These are phyloP conservation scores for Daphne laureola DNA, from an alignment of 441 rosid species.

Conservation along the genomic window DNA sequence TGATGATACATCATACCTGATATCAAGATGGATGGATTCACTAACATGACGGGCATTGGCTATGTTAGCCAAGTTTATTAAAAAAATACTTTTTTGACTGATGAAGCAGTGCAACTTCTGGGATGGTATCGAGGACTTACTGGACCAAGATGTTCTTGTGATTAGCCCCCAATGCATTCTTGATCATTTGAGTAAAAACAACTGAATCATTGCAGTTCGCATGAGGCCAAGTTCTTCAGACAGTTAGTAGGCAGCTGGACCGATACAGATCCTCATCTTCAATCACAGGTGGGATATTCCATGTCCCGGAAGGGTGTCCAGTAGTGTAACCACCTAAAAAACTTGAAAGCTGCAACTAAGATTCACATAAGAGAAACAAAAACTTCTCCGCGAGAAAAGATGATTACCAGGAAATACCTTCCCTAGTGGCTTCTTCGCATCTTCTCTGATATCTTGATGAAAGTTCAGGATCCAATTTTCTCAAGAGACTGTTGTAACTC, in stretches of 20 bases:
- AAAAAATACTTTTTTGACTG: too few species aligned
- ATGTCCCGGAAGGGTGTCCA: conserved; percentile 63
- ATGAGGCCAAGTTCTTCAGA: neutral
- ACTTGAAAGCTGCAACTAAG: neutral
- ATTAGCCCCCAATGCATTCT: too few species aligned
- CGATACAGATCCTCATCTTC: conserved; percentile 56
- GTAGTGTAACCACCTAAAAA: conserved; percentile 45
- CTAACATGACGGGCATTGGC: too few species aligned
- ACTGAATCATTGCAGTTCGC: neutral
- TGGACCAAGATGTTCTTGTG: too few species aligned
- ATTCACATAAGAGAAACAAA: neutral
- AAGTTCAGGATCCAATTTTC: conserved; percentile 53
- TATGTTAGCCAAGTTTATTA: too few species aligned
- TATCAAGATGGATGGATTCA: too few species aligned
- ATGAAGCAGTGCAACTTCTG: too few species aligned
- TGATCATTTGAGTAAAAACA: too few species aligned
- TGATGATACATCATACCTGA: too few species aligned
- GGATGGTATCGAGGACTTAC: too few species aligned
- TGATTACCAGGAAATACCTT: conserved; percentile 39
- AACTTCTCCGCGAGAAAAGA: neutral
- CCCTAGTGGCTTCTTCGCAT: conserved; percentile 79
- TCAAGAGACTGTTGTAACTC: conserved; percentile 44
- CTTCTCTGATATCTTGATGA: conserved; percentile 53
- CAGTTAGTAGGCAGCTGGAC: conserved; percentile 14
- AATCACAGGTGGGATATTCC: conserved; percentile 68